Conservation (phyloP, 345 rosid species). For the Salix exigua region DNA sequence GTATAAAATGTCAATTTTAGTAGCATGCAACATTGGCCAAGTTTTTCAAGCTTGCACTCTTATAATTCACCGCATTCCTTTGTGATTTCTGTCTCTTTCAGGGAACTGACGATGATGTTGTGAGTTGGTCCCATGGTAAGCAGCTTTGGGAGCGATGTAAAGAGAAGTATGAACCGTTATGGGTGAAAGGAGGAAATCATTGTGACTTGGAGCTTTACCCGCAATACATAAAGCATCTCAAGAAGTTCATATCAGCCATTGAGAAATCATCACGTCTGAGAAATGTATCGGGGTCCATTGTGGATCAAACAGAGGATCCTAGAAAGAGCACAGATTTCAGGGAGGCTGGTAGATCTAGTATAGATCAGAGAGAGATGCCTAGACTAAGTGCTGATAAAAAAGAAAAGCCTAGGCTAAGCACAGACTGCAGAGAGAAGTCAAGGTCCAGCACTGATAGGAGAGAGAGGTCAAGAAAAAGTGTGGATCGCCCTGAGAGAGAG, state of each 20-base stretch:
- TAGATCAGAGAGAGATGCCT: constrained; percentile 22
- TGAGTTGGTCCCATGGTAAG: constrained; percentile 87
- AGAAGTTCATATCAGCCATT: constrained; percentile 74
- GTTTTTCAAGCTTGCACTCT: constrained; percentile 1
- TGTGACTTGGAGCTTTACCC: constrained; percentile 84
- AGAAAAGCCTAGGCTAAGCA: constrained; percentile 59
- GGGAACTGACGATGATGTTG: constrained; percentile 95
- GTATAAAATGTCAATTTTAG: background rate
- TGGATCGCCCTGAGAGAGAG: constrained; percentile 11
- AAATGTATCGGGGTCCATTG: constrained; percentile 26
- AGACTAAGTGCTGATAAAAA: constrained; percentile 45
- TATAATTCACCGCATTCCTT: background rate
- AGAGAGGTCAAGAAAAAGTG: constrained; percentile 34
- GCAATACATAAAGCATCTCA: constrained; percentile 77
- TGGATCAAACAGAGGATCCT: constrained; percentile 44
- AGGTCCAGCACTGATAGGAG: constrained; percentile 38
- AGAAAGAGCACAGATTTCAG: constrained; percentile 61
- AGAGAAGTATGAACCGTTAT: constrained; percentile 86
- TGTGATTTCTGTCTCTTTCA: constrained; percentile 25
- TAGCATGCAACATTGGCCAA: background rate
- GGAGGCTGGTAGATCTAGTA: constrained; percentile 40
- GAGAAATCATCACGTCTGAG: constrained; percentile 47
- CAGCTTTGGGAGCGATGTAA: constrained; percentile 77
- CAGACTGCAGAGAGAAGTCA: constrained; percentile 60
- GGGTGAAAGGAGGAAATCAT: constrained; percentile 92